These are phyloP conservation scores for Phytophthora idaei DNA, from an alignment of 352 stramenopile species.

Conservation along the genomic window DNA sequence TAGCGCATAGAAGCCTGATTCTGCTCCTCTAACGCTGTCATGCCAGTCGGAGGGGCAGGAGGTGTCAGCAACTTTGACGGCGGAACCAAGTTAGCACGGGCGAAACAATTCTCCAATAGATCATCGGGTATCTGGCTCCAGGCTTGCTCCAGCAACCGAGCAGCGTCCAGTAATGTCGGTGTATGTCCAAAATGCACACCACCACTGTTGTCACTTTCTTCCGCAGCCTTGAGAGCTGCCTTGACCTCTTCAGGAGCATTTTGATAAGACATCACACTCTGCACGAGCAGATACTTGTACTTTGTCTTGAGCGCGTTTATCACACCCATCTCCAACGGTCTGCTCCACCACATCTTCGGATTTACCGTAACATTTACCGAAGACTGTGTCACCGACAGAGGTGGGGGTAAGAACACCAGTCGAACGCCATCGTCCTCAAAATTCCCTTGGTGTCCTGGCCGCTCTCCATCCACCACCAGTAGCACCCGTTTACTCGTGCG, in stretches of 20 bases:
- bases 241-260: slow-evolving; percentile 34
- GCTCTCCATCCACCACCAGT: slow-evolving; percentile 33
- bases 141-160: slow-evolving; percentile 22
- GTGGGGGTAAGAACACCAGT: slow-evolving; percentile 27
- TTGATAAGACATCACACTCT: slow-evolving; percentile 25
- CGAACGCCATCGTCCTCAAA: slow-evolving; percentile 33
- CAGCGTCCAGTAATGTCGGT: slow-evolving; percentile 34
- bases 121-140: slow-evolving; percentile 24
- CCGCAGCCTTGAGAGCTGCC: slow-evolving; percentile 12
- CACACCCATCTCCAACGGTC: slow-evolving; percentile 23
- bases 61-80: slow-evolving; percentile 25
- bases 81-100: slow-evolving; percentile 23
- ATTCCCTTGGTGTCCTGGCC: slow-evolving; percentile 34
- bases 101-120: slow-evolving; percentile 30
- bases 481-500: slow-evolving; percentile 26
- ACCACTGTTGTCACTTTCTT: not conserved
- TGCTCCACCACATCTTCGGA: slow-evolving; percentile 17
- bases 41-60: not conserved
- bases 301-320: slow-evolving; percentile 24
- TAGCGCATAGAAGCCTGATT: slow-evolving; percentile 1
- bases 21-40: slow-evolving; percentile 5
- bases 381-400: not conserved
- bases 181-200: slow-evolving; percentile 32
- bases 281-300: slow-evolving; percentile 33
- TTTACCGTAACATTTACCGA: not conserved